Evolutionary conservation across 164 flowering plant genomes (phyloP).

Genomic region (Nelumbo lutea): DNA sequence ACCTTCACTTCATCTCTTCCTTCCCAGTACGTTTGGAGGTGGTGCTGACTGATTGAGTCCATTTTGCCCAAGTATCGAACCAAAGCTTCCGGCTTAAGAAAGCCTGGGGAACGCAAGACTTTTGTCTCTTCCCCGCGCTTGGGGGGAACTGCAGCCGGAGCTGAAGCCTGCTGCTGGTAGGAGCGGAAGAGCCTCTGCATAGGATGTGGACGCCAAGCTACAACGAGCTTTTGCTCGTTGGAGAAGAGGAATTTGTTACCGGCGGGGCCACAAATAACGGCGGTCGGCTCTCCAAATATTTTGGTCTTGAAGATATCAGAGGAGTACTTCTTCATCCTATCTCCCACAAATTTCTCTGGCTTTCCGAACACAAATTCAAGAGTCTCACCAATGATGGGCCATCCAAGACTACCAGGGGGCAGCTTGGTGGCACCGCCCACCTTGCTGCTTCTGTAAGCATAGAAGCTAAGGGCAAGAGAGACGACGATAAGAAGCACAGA

Average conservation of each 20-base stretch:
- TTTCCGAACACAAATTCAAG: constrained; percentile 24
- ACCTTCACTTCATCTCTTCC: constrained; percentile 21
- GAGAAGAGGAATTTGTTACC: constrained; percentile 41
- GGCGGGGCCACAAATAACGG: constrained; percentile 31
- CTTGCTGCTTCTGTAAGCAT: neutral
- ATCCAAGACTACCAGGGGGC: constrained; percentile 44
- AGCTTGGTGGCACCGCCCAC: neutral
- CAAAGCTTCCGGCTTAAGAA: constrained; percentile 31
- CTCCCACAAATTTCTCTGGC: constrained; percentile 30
- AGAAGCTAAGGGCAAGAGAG: neutral
- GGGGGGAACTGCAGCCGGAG: neutral
- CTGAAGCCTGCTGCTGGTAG: neutral
- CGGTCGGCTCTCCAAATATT: constrained; percentile 28
- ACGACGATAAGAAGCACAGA: too few species aligned
- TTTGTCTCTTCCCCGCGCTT: neutral
- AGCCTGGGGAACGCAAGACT: constrained; percentile 15
- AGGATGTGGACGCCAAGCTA: constrained; percentile 27
- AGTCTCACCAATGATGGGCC: constrained; percentile 39
- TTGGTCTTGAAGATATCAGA: constrained; percentile 33
- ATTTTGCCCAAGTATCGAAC: constrained; percentile 19
- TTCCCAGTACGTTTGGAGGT: constrained; percentile 23
- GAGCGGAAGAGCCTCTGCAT: constrained; percentile 29
- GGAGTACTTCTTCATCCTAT: neutral
- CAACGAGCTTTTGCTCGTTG: constrained; percentile 27
- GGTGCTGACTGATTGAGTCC: constrained; percentile 22